Evolutionary conservation across 2,329 filamentous ascomycete species (phyloP).

Genomic region (Erysiphe pulchra): DNA sequence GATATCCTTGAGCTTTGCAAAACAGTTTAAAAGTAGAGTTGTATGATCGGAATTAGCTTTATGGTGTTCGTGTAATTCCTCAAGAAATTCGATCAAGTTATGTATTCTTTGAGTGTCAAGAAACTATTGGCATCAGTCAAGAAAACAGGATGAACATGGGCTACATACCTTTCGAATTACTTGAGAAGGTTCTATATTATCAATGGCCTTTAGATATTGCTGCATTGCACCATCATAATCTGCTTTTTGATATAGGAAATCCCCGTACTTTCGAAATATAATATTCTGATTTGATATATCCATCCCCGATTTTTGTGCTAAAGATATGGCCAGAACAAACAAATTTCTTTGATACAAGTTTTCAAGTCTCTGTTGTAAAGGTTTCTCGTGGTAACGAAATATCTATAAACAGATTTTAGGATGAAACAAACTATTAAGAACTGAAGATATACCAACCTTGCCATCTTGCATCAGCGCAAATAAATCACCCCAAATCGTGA

Average conservation of each 20-base stretch:
- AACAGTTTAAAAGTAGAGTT: conserved; percentile 82
- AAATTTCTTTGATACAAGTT: conserved; percentile 86
- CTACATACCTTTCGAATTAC: conserved; percentile 67
- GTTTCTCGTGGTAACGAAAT: conserved; percentile 72
- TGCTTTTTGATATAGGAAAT: conserved; percentile 80
- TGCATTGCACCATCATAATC: conserved; percentile 98
- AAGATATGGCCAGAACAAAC: conserved; percentile 71
- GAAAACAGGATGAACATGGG: neutral
- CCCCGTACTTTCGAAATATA: conserved; percentile 83
- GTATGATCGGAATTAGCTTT: conserved; percentile 90
- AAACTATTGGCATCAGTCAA: conserved; percentile 29
- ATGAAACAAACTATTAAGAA: neutral
- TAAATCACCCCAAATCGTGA: conserved; percentile 74
- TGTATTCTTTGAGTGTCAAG: conserved; percentile 93
- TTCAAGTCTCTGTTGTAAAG: conserved; percentile 71
- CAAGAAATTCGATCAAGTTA: conserved; percentile 88
- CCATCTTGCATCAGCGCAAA: conserved; percentile 81
- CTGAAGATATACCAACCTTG: conserved; percentile 30
- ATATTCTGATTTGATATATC: conserved; percentile 61
- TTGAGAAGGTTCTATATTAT: conserved; percentile 86
- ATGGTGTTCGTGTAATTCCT: conserved; percentile 83
- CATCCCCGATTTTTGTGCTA: conserved; percentile 72
- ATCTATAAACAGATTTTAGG: conserved; percentile 31
- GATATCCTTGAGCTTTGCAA: conserved; percentile 92
- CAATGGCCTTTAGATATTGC: conserved; percentile 87